Conservation (phyloP, 2,329 filamentous ascomycete species). For the Hyphodiscus sp. region DNA sequence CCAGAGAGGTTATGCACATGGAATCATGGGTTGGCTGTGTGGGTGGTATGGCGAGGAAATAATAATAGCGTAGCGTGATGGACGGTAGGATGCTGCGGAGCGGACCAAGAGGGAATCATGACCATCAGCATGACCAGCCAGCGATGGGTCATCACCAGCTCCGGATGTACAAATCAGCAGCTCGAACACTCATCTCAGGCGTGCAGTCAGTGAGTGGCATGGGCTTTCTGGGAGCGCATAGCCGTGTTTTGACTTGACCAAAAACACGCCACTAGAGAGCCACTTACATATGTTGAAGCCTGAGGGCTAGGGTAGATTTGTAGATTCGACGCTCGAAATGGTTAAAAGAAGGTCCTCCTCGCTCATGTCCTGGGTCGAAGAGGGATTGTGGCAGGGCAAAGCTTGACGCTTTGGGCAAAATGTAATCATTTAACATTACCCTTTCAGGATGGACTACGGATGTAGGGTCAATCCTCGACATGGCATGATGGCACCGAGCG, state of each 20-base stretch:
- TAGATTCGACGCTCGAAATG: background rate
- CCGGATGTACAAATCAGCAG: background rate
- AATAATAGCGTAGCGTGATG: conserved; percentile 1
- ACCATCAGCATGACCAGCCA: background rate
- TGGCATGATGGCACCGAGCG: background rate
- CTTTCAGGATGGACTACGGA: background rate
- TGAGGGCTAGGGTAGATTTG: background rate
- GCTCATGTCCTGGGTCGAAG: background rate
- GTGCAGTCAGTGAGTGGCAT: background rate
- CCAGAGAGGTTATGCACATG: background rate
- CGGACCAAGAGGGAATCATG: background rate
- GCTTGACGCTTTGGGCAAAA: background rate
- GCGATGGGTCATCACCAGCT: no score
- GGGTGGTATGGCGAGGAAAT: conserved; percentile 5
- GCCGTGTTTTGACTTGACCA: no score
- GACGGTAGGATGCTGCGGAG: background rate
- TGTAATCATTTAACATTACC: background rate
- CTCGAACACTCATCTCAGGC: background rate
- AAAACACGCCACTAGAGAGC: no score
- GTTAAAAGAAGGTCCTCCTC: background rate
- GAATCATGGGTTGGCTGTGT: background rate
- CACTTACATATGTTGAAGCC: no score
- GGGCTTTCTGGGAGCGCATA: no score
- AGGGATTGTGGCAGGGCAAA: conserved; percentile 2
- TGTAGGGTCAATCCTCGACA: background rate